These are phyloP conservation scores for Saccharum spontaneum DNA, from an alignment of 176 grass and related monocot genomes.

Conservation along the genomic window DNA sequence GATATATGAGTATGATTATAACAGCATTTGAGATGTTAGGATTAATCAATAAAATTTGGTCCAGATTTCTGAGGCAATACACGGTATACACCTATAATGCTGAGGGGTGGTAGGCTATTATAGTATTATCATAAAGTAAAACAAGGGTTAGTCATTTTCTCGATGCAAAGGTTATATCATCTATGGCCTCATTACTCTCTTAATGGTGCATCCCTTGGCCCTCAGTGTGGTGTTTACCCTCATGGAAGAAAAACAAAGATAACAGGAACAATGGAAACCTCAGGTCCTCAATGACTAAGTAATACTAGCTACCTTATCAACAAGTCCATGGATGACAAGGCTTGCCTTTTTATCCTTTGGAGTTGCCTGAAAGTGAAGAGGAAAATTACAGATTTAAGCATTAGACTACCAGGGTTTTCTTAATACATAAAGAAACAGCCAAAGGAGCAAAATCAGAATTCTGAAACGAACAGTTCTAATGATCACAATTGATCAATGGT, in stretches of 20 bases:
- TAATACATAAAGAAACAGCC: neutral
- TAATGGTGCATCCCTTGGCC: neutral
- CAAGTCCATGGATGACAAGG: conserved; percentile 91
- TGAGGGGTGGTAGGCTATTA: neutral
- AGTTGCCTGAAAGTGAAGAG: conserved; percentile 58
- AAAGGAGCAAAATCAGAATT: conserved; percentile 10
- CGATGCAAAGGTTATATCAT: neutral
- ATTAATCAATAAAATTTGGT: neutral
- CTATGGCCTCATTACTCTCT: neutral
- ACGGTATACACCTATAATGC: neutral
- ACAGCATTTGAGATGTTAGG: neutral
- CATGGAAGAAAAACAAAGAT: neutral
- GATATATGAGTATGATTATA: neutral
- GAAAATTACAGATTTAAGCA: neutral
- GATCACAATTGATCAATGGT: neutral
- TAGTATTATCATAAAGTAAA: neutral
- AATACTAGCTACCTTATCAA: conserved; percentile 73
- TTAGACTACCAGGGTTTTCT: neutral
- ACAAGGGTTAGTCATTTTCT: neutral
- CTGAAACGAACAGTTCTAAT: neutral
- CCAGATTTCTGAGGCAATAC: neutral
- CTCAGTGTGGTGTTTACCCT: neutral
- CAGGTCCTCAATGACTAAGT: neutral
- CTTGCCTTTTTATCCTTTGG: conserved; percentile 97
- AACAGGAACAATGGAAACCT: conserved; percentile 33